Evolutionary conservation across 768 basidiomycete genomes (phyloP), one percentile per base, ranked within the genome.

Genomic region (Kwoniella botswanensis): DNA sequence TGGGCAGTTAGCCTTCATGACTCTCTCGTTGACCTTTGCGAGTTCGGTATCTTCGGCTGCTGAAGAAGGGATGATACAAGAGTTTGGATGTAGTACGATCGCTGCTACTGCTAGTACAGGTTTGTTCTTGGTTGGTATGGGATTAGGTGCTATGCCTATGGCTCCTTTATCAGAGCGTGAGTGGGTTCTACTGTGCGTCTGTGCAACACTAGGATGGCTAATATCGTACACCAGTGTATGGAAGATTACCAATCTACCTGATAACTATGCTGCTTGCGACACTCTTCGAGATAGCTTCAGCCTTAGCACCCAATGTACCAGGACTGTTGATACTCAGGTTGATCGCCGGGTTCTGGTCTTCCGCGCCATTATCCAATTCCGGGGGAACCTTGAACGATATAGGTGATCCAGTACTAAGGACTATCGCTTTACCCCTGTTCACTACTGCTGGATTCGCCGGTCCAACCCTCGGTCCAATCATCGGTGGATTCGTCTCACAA

Each of bases 361-460:
- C 76, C 3, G 52, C 65, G 10, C 76, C 76, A 1, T 55, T 77
- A 4, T 72, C 71, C 9, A 77, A 77, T 62, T 71, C 76, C 41
- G 76, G 76, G 10, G 76, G 76, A 11, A 63, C 71, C n/a, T 54
- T 77, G 12, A 72, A 72, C 59, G 76, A 77, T 52, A 72, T 77
- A n/a, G 73, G 71, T 3, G 63, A 63, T 54, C 67, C 71, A 9
- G 43, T 72, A 17, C 22, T 60, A 0, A 58, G 71, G 5, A 77
- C 76, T 12, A 42, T 77, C 44, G 63, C 65, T 6, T 53, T 77
- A 29, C 76, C 76, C 7, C 53, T 77, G 4, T 77, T 74, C 67
- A 50, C 71, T 12, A 68, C 68, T 5, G 52, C 67, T 12, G 76
- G 73, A 9, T 77, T 77, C 50, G 62, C 73, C 43, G 76, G 73